These are phyloP conservation scores for Colletotrichum graminicola DNA, from an alignment of 2,329 filamentous ascomycete genomes.

Conservation along the genomic window DNA sequence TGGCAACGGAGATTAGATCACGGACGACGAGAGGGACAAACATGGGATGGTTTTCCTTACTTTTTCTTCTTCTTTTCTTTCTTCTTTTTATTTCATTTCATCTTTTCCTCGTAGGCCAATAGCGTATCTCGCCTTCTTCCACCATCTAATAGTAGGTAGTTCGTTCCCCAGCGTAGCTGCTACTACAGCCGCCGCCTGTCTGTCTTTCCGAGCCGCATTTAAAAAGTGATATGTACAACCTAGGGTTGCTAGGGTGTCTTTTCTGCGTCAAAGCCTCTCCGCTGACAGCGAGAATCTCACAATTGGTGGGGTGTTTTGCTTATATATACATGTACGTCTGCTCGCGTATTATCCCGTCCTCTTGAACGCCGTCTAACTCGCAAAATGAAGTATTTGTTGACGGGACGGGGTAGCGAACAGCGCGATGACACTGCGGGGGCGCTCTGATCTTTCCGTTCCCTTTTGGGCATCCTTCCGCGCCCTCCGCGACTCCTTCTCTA, in stretches of 20 bases:
- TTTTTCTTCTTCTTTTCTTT: constrained; percentile 13
- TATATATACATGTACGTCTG: constrained; percentile 38
- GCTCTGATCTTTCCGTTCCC: neutral
- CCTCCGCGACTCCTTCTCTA: constrained; percentile 8
- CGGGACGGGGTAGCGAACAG: constrained; percentile 18
- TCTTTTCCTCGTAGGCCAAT: constrained; percentile 28
- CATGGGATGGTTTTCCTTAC: constrained; percentile 4
- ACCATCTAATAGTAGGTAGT: constrained; percentile 4
- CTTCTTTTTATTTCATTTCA: constrained; percentile 24
- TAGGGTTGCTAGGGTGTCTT: constrained; percentile 8
- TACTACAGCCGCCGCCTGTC: neutral
- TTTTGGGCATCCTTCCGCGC: constrained; percentile 17
- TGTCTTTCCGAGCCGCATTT: constrained; percentile 38
- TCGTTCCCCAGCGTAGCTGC: neutral
- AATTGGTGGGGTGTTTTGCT: constrained; percentile 14
- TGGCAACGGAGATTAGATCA: neutral
- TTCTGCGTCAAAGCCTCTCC: constrained; percentile 13
- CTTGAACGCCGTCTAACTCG: constrained; percentile 1
- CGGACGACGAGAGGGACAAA: neutral
- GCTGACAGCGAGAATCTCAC: constrained; percentile 26
- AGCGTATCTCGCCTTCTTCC: constrained; percentile 16
- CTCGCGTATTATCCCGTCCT: constrained; percentile 23
- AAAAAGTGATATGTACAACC: constrained; percentile 40
- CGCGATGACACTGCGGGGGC: constrained; percentile 35
- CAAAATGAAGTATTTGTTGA: neutral